phyloP scores from a whole-genome alignment of 768 basidiomycete genomes.

The Termitomyces sp. region DNA sequence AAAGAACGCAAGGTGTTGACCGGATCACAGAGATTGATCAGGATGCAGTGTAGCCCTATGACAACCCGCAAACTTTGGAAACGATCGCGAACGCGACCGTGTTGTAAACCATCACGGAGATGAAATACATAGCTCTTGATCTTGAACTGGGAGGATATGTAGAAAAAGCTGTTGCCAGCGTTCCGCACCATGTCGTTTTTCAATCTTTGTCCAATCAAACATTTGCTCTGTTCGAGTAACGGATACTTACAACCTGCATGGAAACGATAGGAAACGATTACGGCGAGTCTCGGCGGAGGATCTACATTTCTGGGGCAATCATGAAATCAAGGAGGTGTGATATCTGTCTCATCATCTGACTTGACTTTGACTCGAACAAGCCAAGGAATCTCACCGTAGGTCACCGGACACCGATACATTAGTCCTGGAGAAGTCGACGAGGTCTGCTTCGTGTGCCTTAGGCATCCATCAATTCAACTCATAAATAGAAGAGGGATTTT shows the following conservation, averaged over 20 bases:
- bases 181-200: neutral
- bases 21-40: slow-evolving; percentile 6
- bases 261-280: neutral
- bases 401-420: neutral
- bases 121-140: neutral
- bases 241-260: neutral
- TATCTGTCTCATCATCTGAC: neutral
- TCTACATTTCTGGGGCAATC: neutral
- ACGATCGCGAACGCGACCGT: neutral
- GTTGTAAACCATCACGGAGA: neutral
- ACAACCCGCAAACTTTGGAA: slow-evolving; percentile 1
- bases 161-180: neutral
- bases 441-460: neutral
- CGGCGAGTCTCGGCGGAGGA: neutral
- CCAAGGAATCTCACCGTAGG: neutral
- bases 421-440: neutral
- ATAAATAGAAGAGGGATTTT: neutral
- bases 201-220: neutral
- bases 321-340: neutral
- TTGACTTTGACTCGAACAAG: neutral
- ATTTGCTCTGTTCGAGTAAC: neutral
- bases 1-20: neutral
- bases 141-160: neutral
- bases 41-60: neutral
- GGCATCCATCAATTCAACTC: neutral